Evolutionary conservation across 345 rosid genomes (phyloP), one percentile per base, ranked within the genome.

Genomic region (Corchorus capsularis): DNA sequence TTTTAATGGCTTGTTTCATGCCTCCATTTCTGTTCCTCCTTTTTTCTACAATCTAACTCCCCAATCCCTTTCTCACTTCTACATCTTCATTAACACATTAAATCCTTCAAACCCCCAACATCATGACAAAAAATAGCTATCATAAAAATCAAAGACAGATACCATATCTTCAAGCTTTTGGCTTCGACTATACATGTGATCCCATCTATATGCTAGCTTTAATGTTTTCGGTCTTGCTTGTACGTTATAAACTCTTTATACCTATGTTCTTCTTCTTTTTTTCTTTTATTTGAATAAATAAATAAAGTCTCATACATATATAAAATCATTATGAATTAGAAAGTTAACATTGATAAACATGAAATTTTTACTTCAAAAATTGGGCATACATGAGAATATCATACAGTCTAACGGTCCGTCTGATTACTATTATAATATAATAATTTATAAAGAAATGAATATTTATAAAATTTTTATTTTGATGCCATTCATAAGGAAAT

Each of bases 1-100:
- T 27, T 65, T 47, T 14, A 49, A 68, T 27, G 56, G 13, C 57
- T 50, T 34, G 73, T 69, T 69, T 69, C 73, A 69, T 34, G 73
- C 73, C 60, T 34, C 2, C 52, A 16, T 69, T 69, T 69, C 46
- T 69, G 73, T 34, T 45, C 34, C 53, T 66, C 8, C 1, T 66
- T 68, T 27, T 47, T 27, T 68, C 20, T 68, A 15, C 72, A 68
- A 7, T 22, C 56, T 66, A 41, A 39, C 49, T 41, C 20, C 3
- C 49, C 50, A 45, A 66, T 49, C 57, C 72, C n/a, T 68, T 68
- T 68, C 72, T 68, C 57, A 68, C 57, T 68, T 46, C 1, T 8
- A 39, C 10, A 46, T 67, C 55, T 47, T 46, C 22, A 49, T 65
- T 45, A 66, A 11, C n/a, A 12, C 70, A 12, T 13, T 22, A 52